A percentile compares a stretch with the other conserved stretches of the same genome.
These are phyloP conservation scores for Claviceps cyperi DNA, from an alignment of 2,329 filamentous ascomycete species.

Conservation along the genomic window DNA sequence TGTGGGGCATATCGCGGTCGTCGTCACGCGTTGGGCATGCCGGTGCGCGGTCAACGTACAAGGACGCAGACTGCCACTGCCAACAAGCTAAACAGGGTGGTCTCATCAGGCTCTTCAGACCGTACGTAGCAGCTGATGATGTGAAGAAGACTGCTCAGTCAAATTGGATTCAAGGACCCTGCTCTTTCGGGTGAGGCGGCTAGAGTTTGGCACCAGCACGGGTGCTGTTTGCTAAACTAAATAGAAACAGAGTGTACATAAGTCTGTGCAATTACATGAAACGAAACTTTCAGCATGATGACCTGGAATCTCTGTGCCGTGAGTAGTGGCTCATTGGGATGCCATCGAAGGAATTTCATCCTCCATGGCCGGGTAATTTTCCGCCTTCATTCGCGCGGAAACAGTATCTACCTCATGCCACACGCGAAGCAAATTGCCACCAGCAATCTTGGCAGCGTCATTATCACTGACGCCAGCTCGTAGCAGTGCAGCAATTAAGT, in stretches of 20 bases:
- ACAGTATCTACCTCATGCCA: constrained; percentile 69
- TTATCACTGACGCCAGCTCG: constrained; percentile 57
- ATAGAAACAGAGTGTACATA: constrained; percentile 17
- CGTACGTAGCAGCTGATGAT: not conserved
- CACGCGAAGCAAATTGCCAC: constrained; percentile 69
- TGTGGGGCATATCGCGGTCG: constrained; percentile 83
- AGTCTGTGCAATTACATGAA: constrained; percentile 14
- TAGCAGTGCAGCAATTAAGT: constrained; percentile 62
- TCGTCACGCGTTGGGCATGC: constrained; percentile 83
- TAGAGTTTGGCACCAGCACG: not conserved
- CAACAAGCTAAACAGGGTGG: constrained; percentile 46
- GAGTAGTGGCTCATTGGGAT: not conserved
- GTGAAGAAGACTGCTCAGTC: not conserved
- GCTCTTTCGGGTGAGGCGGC: too few species aligned
- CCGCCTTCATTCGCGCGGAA: constrained; percentile 47
- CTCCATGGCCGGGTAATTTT: constrained; percentile 37
- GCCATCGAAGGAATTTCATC: constrained; percentile 18
- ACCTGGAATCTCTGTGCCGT: too few species aligned
- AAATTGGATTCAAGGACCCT: not conserved
- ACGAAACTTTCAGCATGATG: not conserved
- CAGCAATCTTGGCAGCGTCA: constrained; percentile 62
- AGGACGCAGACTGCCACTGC: constrained; percentile 54
- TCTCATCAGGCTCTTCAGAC: constrained; percentile 15
- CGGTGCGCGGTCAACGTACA: constrained; percentile 81
- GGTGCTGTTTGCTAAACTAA: constrained; percentile 8